These are phyloP conservation scores for Gaertneriomyces semiglobifer DNA, from an alignment of 192 early-diverging fungal genomes.

Conservation along the genomic window DNA sequence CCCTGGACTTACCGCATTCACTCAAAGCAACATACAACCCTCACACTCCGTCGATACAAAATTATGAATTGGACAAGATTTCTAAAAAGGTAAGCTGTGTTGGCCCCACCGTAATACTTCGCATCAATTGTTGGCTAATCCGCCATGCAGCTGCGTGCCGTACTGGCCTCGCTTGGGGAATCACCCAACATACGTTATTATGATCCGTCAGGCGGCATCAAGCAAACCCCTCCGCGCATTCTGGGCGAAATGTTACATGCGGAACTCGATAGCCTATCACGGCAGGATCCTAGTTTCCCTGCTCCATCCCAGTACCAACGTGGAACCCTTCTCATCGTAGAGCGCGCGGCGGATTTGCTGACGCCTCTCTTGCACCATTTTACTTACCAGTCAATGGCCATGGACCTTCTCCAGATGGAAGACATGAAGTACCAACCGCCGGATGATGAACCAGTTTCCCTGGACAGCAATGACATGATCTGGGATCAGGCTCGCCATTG, in stretches of 20 bases:
- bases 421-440: slow-evolving; percentile 63
- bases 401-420: slow-evolving; percentile 68
- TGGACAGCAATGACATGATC: slow-evolving; percentile 72
- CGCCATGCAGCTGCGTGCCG: slow-evolving; percentile 65
- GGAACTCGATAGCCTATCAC: slow-evolving; percentile 80
- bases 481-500: slow-evolving; percentile 49
- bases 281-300: slow-evolving; percentile 61
- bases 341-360: slow-evolving; percentile 47
- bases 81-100: slow-evolving; percentile 32
- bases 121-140: too few relatives aligned
- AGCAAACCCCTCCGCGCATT: slow-evolving; percentile 40
- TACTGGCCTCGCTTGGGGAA: slow-evolving; percentile 84
- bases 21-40: slow-evolving; percentile 46
- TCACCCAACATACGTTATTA: slow-evolving; percentile 89
- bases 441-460: slow-evolving; percentile 29
- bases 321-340: slow-evolving; percentile 48
- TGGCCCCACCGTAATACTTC: background rate
- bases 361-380: slow-evolving; percentile 55
- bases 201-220: slow-evolving; percentile 60
- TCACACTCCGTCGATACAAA: slow-evolving; percentile 18
- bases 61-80: slow-evolving; percentile 36
- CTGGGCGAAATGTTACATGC: slow-evolving; percentile 78
- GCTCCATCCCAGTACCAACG: slow-evolving; percentile 33
- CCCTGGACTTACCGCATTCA: slow-evolving; percentile 39
- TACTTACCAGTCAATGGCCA: slow-evolving; percentile 77